Percentiles rank a stretch among this genome's conserved stretches.
Evolutionary conservation across 179 eudicot genomes (phyloP).

Genomic region (Silene coronaria): DNA sequence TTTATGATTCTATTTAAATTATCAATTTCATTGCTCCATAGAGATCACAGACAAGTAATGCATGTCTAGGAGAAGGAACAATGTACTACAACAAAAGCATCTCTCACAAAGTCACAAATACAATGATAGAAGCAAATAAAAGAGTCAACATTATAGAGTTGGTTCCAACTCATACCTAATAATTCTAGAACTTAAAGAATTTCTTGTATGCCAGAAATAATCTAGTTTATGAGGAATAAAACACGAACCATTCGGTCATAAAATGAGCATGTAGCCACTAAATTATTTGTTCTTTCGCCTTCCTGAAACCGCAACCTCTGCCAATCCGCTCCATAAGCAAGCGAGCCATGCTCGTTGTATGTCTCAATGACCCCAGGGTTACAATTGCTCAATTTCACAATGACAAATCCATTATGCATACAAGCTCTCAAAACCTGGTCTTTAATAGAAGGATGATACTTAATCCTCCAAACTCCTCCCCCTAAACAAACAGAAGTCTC

Average conservation of each 20-base stretch:
- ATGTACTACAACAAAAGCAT: background rate
- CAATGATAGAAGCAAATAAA: slow-evolving; percentile 3
- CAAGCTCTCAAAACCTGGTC: slow-evolving; percentile 71
- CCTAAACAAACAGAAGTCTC: slow-evolving; percentile 66
- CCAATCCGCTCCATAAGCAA: slow-evolving; percentile 99
- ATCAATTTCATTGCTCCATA: background rate
- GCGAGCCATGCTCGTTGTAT: slow-evolving; percentile 64
- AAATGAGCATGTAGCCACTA: slow-evolving; percentile 90
- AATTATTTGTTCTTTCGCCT: slow-evolving; percentile 35
- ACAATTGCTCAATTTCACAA: slow-evolving; percentile 43
- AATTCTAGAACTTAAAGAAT: background rate
- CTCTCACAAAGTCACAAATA: background rate
- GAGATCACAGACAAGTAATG: slow-evolving; percentile 1
- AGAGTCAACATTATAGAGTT: background rate
- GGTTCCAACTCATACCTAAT: slow-evolving; percentile 20
- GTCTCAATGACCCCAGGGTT: slow-evolving; percentile 54
- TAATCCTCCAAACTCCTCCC: slow-evolving; percentile 98
- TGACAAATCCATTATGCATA: slow-evolving; percentile 91
- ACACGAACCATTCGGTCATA: slow-evolving; percentile 75
- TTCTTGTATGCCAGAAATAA: background rate
- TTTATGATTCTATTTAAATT: background rate
- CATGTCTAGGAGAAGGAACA: background rate
- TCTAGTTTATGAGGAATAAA: background rate
- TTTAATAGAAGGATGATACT: slow-evolving; percentile 58
- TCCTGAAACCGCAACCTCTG: slow-evolving; percentile 43